These are phyloP conservation scores for Termitomyces sp. DNA, from an alignment of 768 basidiomycete species.

Conservation along the genomic window DNA sequence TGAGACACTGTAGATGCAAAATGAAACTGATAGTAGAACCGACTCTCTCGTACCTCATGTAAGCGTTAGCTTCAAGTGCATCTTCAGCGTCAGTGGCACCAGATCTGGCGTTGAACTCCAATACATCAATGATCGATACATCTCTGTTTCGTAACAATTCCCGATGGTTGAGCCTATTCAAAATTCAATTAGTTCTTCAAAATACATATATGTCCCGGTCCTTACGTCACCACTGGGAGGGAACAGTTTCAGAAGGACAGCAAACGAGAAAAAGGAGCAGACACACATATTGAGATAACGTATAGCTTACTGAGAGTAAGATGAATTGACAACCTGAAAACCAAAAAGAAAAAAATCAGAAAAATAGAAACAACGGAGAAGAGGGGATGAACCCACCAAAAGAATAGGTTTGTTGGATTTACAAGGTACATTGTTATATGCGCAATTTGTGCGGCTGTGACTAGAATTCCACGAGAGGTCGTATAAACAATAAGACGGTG, in stretches of 20 bases:
- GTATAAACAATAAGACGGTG: slow-evolving; percentile 5
- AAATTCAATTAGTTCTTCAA: not conserved
- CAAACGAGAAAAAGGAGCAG: not conserved
- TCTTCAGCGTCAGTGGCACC: not conserved
- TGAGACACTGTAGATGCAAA: not conserved
- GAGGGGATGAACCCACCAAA: not conserved
- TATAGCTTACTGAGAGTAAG: slow-evolving; percentile 7
- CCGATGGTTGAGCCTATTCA: not conserved
- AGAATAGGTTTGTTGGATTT: not conserved
- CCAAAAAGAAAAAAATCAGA: not conserved
- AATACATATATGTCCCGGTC: not conserved
- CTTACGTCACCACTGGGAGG: not conserved
- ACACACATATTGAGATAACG: slow-evolving; percentile 8
- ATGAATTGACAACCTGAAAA: slow-evolving; percentile 4
- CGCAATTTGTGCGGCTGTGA: slow-evolving; percentile 5
- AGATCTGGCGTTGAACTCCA: not conserved
- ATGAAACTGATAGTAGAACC: not conserved
- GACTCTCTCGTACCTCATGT: not conserved
- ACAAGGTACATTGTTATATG: slow-evolving; percentile 9
- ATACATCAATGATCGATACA: not conserved
- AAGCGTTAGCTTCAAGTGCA: not conserved
- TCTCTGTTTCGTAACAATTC: not conserved
- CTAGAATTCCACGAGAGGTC: slow-evolving; percentile 6
- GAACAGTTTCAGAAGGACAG: not conserved
- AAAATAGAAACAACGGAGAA: not conserved